Evolutionary conservation across 495 filamentous ascomycete genomes (phyloP), one percentile per base, ranked within the genome.

Genomic region (Daldinia grandis): DNA sequence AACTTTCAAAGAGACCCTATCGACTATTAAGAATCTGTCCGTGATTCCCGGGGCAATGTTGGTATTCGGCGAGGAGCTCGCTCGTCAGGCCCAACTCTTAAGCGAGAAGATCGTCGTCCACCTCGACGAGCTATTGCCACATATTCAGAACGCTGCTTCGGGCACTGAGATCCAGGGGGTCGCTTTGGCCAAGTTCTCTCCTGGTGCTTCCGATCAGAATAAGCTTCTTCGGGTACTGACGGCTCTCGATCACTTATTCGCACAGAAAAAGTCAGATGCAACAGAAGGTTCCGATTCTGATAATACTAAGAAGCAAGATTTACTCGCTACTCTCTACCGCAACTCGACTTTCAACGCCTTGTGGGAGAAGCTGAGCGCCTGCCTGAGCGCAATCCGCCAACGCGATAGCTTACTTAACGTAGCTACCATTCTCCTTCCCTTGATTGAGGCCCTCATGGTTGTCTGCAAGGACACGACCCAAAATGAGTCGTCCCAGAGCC

Each of bases 401-500:
- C 91, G 94, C 58, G 93, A 96, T 75, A 95, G 95, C 77, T 92
- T 97, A 90, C 86, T 98, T 68, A 98, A 98, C 74, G 92, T 98
- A 58, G 95, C 95, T 40, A 97, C 94, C 9, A 97, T 98, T 66
- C 87, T 99, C 27, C 84, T 98, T 31, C 96, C 95, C 25, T 81
- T 98, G 31, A 97, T 98, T 58, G 95, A 99, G 77, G 91, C 93
- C 25, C 83, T 99, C 70, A 98, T 99, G 96, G 96, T 99, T 57
- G 94, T 98, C 37, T 98, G 96, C 87, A 98, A 98, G 83, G 97
- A 98, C 78, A 92, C 93, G 2, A 80, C 95, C 40, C 93, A 96
- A 73, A 89, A 90, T 55, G 86, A 90, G 61, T 79, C 87, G 44
- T 68, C 84, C 62, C 88, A 89, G 25, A 77, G 76, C 38, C 74